A percentile compares a stretch with the other conserved stretches of the same genome.
Conservation (phyloP, 345 rosid species). For the Citrus mangshanensis region DNA sequence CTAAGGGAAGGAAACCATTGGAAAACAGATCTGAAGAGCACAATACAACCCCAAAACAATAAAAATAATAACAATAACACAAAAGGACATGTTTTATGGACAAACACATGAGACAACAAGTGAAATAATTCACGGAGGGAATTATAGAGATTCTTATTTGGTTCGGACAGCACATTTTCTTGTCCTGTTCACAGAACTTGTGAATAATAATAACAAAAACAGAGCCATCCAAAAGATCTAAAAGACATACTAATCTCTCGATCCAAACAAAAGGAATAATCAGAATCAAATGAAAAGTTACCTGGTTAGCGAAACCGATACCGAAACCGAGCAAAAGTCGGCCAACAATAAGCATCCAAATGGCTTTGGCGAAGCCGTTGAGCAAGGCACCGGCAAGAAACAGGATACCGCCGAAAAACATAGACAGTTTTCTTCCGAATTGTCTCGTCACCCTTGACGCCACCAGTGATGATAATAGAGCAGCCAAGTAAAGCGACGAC, state of each 20-base stretch:
- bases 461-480: slow-evolving; percentile 68
- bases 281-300: slow-evolving; percentile 13
- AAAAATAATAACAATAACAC: neutral
- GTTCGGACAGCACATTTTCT: neutral
- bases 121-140: neutral
- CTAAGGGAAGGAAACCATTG: neutral
- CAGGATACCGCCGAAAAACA: slow-evolving; percentile 86
- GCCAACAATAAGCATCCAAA: slow-evolving; percentile 93
- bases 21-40: neutral
- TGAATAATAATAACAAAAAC: neutral
- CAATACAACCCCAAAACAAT: neutral
- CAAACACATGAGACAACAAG: slow-evolving; percentile 1
- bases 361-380: slow-evolving; percentile 69
- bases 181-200: slow-evolving; percentile 4
- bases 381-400: slow-evolving; percentile 82
- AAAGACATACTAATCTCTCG: neutral
- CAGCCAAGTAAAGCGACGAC: slow-evolving; percentile 89
- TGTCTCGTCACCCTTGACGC: slow-evolving; percentile 75
- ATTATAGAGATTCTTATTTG: slow-evolving; percentile 5
- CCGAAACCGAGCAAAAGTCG: slow-evolving; percentile 93
- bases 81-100: neutral
- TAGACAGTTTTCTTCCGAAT: slow-evolving; percentile 74
- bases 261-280: slow-evolving; percentile 8
- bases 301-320: slow-evolving; percentile 98
- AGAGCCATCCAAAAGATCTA: neutral